Evolutionary conservation across 257 asterid genomes (phyloP).

Genomic region (Solanum pimpinellifolium): DNA sequence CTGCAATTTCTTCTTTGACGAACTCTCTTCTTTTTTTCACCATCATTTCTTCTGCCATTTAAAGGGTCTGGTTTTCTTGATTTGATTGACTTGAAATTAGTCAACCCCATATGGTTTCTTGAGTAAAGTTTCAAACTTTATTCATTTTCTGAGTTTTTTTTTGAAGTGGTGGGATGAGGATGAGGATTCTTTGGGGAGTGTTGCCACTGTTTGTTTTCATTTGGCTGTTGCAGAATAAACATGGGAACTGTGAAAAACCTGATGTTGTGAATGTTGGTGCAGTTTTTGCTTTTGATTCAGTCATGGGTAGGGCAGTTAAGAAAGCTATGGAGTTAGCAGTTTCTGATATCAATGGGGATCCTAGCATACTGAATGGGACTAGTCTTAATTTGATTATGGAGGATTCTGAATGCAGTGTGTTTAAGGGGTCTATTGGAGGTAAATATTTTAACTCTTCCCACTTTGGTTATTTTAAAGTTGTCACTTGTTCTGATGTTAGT

Average conservation of each 20-base stretch:
- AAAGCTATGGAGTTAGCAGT: conserved; percentile 42
- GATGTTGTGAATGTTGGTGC: conserved; percentile 31
- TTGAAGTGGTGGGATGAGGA: not conserved
- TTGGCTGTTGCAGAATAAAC: not conserved
- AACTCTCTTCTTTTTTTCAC: not conserved
- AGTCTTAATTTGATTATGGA: conserved; percentile 14
- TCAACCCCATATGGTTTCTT: not conserved
- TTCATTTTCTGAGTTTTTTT: not conserved
- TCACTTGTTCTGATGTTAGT: not conserved
- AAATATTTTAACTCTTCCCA: not conserved
- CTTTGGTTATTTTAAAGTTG: not conserved
- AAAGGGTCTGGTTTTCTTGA: not conserved
- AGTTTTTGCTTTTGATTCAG: conserved; percentile 23
- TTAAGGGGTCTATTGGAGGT: conserved; percentile 34
- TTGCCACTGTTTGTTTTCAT: not conserved
- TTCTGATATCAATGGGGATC: conserved; percentile 34
- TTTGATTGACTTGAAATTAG: not conserved
- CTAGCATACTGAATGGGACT: conserved; percentile 26
- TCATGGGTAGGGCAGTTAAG: conserved; percentile 35
- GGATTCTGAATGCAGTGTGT: conserved; percentile 33
- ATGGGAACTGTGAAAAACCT: conserved; percentile 18
- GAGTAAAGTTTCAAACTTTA: not conserved
- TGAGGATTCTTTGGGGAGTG: not conserved
- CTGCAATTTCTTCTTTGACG: not conserved
- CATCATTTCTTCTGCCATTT: not conserved